phyloP scores from a whole-genome alignment of 2,329 filamentous ascomycete genomes.

The Fusarium caatingaense region DNA sequence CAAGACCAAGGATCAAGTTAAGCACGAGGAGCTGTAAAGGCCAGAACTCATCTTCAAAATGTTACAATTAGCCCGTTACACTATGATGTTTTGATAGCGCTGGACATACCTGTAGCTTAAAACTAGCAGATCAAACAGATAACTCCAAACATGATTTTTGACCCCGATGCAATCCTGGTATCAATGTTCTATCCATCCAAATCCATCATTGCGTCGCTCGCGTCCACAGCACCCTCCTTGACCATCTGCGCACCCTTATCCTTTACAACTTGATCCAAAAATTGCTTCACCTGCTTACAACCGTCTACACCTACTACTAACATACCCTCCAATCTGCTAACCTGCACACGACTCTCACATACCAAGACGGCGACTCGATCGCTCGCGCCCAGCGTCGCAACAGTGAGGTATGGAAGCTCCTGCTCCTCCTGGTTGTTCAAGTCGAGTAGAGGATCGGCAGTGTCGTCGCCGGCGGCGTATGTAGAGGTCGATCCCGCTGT shows the following conservation, averaged over 20 bases:
- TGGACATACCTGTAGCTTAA: constrained; percentile 39
- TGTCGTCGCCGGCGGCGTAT: constrained; percentile 72
- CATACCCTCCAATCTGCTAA: constrained; percentile 87
- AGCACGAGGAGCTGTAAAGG: constrained; percentile 64
- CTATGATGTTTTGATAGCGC: constrained; percentile 24
- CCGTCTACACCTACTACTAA: constrained; percentile 91
- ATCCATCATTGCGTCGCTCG: constrained; percentile 63
- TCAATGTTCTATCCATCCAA: constrained; percentile 54
- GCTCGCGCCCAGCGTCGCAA: constrained; percentile 79
- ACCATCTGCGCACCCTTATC: constrained; percentile 75
- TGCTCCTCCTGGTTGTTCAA: constrained; percentile 83
- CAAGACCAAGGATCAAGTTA: constrained; percentile 46
- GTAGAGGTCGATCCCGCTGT: constrained; percentile 84
- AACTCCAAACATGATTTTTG: constrained; percentile 38
- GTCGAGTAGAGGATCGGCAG: constrained; percentile 82
- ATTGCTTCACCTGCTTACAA: constrained; percentile 84
- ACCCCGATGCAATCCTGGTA: constrained; percentile 26
- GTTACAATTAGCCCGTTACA: constrained; percentile 39
- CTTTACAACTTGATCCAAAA: constrained; percentile 84
- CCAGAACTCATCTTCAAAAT: constrained; percentile 10
- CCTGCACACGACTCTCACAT: constrained; percentile 90
- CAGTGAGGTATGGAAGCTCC: constrained; percentile 88
- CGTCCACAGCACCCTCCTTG: constrained; percentile 63
- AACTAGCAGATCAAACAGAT: constrained; percentile 30
- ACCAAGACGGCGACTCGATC: constrained; percentile 83